Conservation (phyloP, 495 filamentous ascomycete genomes). For the Penicillium cosmopolitanum region DNA sequence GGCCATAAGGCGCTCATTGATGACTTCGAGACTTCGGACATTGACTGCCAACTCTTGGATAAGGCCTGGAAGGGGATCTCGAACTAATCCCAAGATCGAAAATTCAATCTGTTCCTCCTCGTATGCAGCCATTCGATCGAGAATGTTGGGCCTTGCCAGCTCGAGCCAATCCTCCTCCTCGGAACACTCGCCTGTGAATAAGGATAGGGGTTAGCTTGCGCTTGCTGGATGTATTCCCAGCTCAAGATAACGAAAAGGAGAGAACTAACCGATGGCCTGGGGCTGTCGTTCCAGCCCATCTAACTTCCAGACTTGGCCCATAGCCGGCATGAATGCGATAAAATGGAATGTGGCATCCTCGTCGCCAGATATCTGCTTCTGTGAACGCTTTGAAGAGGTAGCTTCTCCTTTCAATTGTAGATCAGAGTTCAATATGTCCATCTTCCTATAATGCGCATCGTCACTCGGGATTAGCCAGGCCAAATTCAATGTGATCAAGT, state of each 20-base stretch:
- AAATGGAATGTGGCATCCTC: constrained; percentile 75
- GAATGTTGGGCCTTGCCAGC: constrained; percentile 48
- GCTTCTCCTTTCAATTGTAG: constrained; percentile 67
- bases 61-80: constrained; percentile 52
- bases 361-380: constrained; percentile 42
- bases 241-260: neutral
- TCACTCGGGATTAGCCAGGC: neutral
- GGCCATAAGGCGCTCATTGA: constrained; percentile 37
- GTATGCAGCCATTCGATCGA: constrained; percentile 56
- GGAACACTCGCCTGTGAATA: constrained; percentile 36
- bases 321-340: constrained; percentile 82
- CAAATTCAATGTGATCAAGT: neutral
- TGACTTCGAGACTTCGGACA: constrained; percentile 41
- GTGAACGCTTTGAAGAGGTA: constrained; percentile 42
- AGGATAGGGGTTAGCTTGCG: constrained; percentile 1
- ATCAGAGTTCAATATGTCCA: constrained; percentile 80
- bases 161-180: constrained; percentile 53
- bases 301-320: constrained; percentile 80
- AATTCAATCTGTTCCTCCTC: constrained; percentile 61
- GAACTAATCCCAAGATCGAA: constrained; percentile 56
- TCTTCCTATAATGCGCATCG: constrained; percentile 49
- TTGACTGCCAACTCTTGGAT: constrained; percentile 49
- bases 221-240: neutral
- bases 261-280: constrained; percentile 63
- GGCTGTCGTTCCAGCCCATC: constrained; percentile 83